Evolutionary conservation across 148 eudicot genomes (phyloP), one percentile per base, ranked within the genome.

Genomic region (Vaccinium vitisidaea): DNA sequence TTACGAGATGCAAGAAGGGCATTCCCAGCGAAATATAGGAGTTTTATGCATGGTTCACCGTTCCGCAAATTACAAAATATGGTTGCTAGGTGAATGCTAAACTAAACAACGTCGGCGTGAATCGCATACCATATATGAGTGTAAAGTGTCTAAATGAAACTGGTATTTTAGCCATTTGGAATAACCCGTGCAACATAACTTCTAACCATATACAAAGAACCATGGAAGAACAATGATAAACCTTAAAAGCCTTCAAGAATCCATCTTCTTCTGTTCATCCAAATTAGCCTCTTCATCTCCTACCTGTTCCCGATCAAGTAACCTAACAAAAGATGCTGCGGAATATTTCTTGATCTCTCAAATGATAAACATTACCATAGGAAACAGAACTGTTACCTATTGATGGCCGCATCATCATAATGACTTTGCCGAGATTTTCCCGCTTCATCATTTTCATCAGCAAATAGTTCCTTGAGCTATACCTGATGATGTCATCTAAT

Each of bases 221-320:
- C 55, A 23, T 1, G 43, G 10, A 52, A 80, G 36, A 69, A 69
- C 18, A 73, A 75, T n/a, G 46, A 27, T 67, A 81, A 84, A 97
- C 99, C 99, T 97, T 97, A 58, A 97, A 97, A 63, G 98, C 99
- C 89, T 97, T 97, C 81, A 97, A 84, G 85, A 97, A 95, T 74
- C 92, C 95, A 86, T 91, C 91, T 80, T 95, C 99, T 89, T 91
- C 98, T 96, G 95, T 79, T 97, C 99, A 84, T 95, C 99, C 85
- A 94, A 74, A 48, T 89, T 80, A 79, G 94, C 88, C 86, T 95
- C 96, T 85, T 97, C 99, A 81, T 88, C 98, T 82, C 91, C 99
- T 90, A 88, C 88, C 84, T 93, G 96, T 39, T 94, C 98, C 81
- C 99, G 98, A 79, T 97, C 89, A 85, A 97, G 98, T 83, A 97